Evolutionary conservation across 345 rosid genomes (phyloP).

Genomic region (Syzygium oleosum): DNA sequence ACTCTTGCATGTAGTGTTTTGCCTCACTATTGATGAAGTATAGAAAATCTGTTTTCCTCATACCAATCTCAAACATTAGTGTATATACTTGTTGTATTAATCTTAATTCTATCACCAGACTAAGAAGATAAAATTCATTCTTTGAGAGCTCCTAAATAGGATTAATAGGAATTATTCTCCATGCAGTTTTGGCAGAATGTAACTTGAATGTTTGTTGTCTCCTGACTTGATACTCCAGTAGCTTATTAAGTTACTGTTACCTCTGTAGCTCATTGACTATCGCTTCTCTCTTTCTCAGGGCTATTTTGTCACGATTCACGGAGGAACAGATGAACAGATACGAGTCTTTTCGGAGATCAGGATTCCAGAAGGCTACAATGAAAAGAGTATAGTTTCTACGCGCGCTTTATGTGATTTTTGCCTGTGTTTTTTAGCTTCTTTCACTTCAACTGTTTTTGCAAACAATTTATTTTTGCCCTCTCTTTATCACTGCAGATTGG

Average conservation of each 20-base stretch:
- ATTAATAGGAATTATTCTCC: not conserved
- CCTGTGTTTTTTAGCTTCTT: not conserved
- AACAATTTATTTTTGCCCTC: not conserved
- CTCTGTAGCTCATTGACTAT: not conserved
- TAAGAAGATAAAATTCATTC: not conserved
- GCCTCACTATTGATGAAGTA: not conserved
- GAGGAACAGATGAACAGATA: conserved; percentile 83
- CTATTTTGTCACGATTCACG: conserved; percentile 74
- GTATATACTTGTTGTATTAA: not conserved
- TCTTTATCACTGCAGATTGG: not conserved
- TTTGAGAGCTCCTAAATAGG: not conserved
- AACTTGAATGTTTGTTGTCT: not conserved
- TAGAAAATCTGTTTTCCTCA: not conserved
- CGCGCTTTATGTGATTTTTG: not conserved
- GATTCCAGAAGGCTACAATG: conserved; percentile 89
- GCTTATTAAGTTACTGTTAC: not conserved
- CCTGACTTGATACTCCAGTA: not conserved
- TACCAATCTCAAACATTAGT: not conserved
- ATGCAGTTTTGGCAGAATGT: not conserved
- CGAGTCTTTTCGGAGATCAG: conserved; percentile 92
- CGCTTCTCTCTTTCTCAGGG: conserved; percentile 20
- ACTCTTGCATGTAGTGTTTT: not conserved
- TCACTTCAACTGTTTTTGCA: not conserved
- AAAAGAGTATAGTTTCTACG: conserved; percentile 47
- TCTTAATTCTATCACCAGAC: not conserved